phyloP scores from a whole-genome alignment of 805 yeast genomes.

The Geotrichum ghanense region DNA sequence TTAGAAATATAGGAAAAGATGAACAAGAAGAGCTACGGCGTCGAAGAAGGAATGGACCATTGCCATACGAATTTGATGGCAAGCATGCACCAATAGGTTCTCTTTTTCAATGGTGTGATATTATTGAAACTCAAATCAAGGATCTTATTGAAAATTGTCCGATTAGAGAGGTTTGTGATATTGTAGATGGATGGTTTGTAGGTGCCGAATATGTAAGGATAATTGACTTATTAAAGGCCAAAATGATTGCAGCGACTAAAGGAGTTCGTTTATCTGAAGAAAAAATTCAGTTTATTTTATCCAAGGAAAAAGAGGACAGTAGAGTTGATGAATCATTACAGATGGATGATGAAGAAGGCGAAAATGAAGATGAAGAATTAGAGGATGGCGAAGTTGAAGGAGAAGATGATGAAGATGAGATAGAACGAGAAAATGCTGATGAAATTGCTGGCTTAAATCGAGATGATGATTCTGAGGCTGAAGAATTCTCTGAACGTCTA shows the following conservation, averaged over 20 bases:
- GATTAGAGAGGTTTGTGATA: slow-evolving; percentile 36
- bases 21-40: slow-evolving; percentile 3
- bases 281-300: neutral
- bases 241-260: slow-evolving; percentile 48
- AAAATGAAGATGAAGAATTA: slow-evolving; percentile 21
- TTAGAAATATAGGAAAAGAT: slow-evolving; percentile 35
- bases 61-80: slow-evolving; percentile 60
- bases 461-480: neutral
- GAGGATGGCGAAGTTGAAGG: slow-evolving; percentile 11
- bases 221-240: slow-evolving; percentile 61
- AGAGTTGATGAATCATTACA: too few relatives aligned
- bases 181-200: slow-evolving; percentile 73
- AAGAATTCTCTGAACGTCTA: neutral
- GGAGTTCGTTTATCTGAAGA: slow-evolving; percentile 22
- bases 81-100: slow-evolving; percentile 53
- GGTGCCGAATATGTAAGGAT: slow-evolving; percentile 50
- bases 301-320: slow-evolving; percentile 5
- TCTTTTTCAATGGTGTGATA: slow-evolving; percentile 69
- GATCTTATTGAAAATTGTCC: slow-evolving; percentile 31
- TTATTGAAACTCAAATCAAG: slow-evolving; percentile 52
- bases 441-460: too few relatives aligned
- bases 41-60: neutral
- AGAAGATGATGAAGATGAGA: slow-evolving; percentile 9
- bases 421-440: slow-evolving; percentile 7
- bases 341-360: slow-evolving; percentile 22